Evolutionary conservation across 2,329 filamentous ascomycete species (phyloP).

Genomic region (Neocucurbitaria cava): DNA sequence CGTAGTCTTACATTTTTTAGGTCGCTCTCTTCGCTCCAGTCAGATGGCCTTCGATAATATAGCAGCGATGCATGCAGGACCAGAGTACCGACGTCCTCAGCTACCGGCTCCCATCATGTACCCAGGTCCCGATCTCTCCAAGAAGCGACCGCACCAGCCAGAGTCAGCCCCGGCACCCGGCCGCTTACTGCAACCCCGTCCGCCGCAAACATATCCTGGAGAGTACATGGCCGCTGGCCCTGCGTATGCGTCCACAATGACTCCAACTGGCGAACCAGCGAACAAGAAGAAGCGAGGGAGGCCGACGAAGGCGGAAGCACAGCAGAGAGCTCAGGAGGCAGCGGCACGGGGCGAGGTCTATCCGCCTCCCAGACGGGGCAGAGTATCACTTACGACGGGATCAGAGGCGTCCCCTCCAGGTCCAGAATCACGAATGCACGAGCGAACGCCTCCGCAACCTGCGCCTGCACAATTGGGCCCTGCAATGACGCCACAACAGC

Average conservation of each 20-base stretch:
- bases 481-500: constrained; percentile 38
- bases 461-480: constrained; percentile 22
- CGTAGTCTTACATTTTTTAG: constrained; percentile 22
- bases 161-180: constrained; percentile 44
- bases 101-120: constrained; percentile 41
- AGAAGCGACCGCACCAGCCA: constrained; percentile 46
- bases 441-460: constrained; percentile 38
- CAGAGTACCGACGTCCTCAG: constrained; percentile 40
- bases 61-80: constrained; percentile 27
- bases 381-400: constrained; percentile 38
- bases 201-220: constrained; percentile 43
- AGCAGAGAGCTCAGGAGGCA: constrained; percentile 53
- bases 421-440: constrained; percentile 32
- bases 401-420: constrained; percentile 31
- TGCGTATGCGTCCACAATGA: constrained; percentile 36
- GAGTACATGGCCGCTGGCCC: constrained; percentile 40
- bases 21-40: constrained; percentile 47
- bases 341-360: constrained; percentile 49
- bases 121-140: constrained; percentile 40
- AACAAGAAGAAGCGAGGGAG: constrained; percentile 57
- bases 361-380: constrained; percentile 45
- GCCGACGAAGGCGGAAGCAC: constrained; percentile 56
- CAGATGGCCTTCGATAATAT: constrained; percentile 46
- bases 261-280: constrained; percentile 42
- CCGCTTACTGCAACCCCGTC: constrained; percentile 56